Evolutionary conservation across 2,329 filamentous ascomycete genomes (phyloP).

Genomic region (Apiospora rasikravindrae): DNA sequence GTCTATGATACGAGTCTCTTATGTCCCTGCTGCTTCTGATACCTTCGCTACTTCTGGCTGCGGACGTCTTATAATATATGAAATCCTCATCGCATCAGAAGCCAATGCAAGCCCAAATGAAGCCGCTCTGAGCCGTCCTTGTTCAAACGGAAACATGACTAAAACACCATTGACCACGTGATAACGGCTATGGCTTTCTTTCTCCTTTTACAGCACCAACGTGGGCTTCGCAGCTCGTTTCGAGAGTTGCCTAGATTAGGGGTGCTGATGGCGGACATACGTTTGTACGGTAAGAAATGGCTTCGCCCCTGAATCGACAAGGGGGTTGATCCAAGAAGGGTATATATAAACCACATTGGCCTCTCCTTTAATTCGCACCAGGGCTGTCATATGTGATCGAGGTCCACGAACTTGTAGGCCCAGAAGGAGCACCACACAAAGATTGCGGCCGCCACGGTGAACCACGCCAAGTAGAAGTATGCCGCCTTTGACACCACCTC

Average conservation of each 20-base stretch:
- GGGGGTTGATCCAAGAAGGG: too few species aligned
- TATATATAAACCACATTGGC: too few species aligned
- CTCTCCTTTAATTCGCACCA: not conserved
- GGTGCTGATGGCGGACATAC: too few species aligned
- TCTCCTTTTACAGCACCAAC: too few species aligned
- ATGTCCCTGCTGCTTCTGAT: conserved; percentile 1
- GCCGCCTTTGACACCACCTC: conserved; percentile 26
- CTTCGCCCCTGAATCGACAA: too few species aligned
- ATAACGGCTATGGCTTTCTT: too few species aligned
- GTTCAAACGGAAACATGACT: too few species aligned
- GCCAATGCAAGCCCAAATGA: not conserved
- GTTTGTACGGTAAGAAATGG: too few species aligned
- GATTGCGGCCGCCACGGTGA: conserved; percentile 26
- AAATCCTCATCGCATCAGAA: not conserved
- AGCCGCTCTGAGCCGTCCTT: too few species aligned
- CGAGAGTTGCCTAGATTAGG: too few species aligned
- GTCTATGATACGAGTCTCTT: conserved; percentile 4
- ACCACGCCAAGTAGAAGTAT: conserved; percentile 30
- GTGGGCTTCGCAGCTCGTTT: too few species aligned
- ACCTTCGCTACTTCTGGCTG: not conserved
- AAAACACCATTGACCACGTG: too few species aligned
- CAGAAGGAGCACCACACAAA: conserved; percentile 37
- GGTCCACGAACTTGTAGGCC: conserved; percentile 33
- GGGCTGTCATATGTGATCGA: not conserved
- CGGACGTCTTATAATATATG: not conserved